These are phyloP conservation scores for Fimicolochytrium jonesii DNA, from an alignment of 192 early-diverging fungal species.

Conservation along the genomic window DNA sequence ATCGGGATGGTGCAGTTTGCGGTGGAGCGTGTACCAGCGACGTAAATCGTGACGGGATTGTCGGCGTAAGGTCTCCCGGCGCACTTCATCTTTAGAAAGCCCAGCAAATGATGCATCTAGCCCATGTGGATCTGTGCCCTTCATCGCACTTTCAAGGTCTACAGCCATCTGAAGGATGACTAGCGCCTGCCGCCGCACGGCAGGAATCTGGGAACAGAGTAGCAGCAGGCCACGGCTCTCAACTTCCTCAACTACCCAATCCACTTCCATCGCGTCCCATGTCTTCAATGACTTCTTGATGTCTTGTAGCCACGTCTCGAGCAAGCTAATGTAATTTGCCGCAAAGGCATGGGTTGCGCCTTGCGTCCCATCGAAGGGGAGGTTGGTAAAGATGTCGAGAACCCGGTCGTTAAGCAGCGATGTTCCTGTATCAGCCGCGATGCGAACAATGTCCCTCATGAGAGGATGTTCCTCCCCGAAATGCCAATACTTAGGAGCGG, in stretches of 20 bases:
- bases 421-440: constrained; percentile 21
- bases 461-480: constrained; percentile 12
- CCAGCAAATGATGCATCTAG: background rate
- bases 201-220: constrained; percentile 53
- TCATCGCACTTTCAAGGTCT: constrained; percentile 13
- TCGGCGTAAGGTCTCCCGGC: constrained; percentile 17
- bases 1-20: constrained; percentile 8
- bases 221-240: constrained; percentile 73
- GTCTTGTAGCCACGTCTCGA: constrained; percentile 36
- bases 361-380: constrained; percentile 12
- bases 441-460: constrained; percentile 23
- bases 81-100: constrained; percentile 14
- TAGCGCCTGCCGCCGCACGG: constrained; percentile 42
- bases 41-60: constrained; percentile 19
- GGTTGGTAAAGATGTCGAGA: constrained; percentile 23
- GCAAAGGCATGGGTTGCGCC: constrained; percentile 6
- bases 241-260: constrained; percentile 58
- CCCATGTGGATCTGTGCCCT: background rate
- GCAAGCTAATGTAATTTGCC: constrained; percentile 13
- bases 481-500: constrained; percentile 12
- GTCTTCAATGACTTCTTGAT: constrained; percentile 15
- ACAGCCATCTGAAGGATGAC: constrained; percentile 39
- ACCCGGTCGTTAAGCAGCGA: constrained; percentile 30
- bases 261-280: constrained; percentile 29
- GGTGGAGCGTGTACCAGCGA: constrained; percentile 12